Evolutionary conservation across 2,329 filamentous ascomycete species (phyloP).

Genomic region (Penicillium janthinellum): DNA sequence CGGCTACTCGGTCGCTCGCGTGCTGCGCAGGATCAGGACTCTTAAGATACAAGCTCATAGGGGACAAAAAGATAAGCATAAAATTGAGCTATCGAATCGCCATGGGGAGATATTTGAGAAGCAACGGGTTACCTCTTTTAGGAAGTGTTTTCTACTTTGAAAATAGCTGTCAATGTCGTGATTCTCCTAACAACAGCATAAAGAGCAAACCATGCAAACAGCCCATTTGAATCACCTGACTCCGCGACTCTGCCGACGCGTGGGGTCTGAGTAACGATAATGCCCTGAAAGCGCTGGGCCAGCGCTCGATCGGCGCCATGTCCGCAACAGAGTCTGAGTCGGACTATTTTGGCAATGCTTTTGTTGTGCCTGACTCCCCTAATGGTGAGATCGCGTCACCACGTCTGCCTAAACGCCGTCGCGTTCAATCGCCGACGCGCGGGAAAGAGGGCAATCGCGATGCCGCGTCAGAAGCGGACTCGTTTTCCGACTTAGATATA

Average conservation of each 20-base stretch:
- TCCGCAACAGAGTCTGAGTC: constrained; percentile 31
- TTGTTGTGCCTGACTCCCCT: constrained; percentile 29
- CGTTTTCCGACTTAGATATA: constrained; percentile 25
- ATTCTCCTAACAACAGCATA: background rate
- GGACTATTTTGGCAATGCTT: constrained; percentile 36
- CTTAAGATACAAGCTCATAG: too few species aligned
- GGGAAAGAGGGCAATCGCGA: constrained; percentile 17
- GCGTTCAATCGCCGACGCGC: constrained; percentile 26
- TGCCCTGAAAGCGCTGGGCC: background rate
- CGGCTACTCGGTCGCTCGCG: too few species aligned
- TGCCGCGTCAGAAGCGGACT: constrained; percentile 21
- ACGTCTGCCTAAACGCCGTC: constrained; percentile 39
- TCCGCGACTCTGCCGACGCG: constrained; percentile 12
- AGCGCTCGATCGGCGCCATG: constrained; percentile 27
- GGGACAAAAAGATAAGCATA: too few species aligned
- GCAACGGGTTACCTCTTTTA: too few species aligned
- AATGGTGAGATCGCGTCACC: constrained; percentile 20
- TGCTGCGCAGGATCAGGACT: too few species aligned
- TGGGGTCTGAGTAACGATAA: background rate
- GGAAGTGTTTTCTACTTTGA: too few species aligned
- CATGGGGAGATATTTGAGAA: too few species aligned
- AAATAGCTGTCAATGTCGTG: background rate
- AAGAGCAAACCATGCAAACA: constrained; percentile 15
- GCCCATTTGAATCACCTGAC: constrained; percentile 13
- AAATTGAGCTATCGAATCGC: too few species aligned